Evolutionary conservation across 805 yeast genomes (phyloP), one percentile per base, ranked within the genome.

Genomic region (Cyberlindnera galapagoensis): DNA sequence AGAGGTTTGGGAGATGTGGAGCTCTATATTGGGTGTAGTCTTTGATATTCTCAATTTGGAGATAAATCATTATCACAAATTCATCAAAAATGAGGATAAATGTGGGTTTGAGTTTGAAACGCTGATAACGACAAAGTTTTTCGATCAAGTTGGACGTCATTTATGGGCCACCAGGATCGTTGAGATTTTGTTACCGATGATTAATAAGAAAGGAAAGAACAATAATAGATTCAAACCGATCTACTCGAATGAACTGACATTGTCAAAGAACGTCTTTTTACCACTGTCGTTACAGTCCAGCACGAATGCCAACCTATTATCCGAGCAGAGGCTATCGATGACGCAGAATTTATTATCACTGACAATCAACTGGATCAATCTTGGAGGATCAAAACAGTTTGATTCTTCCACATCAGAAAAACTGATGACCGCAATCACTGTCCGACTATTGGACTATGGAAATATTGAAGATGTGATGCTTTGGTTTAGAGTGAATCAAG

Each of bases 1-100:
- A 11, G 38, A 36, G 25, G 38, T 40, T 11, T 47, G 45, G 47
- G 27, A 40, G 20, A 43, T 43, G 34, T 49, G 54, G 55, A 18
- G 31, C n/a, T 42, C 43, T 8, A 21, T 49, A 2, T 18, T 50
- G 7, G 19, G 12, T 8, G 16, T 46, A 2, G 38, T 53, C 3
- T 17, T 51, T 5, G 46, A 44, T 21, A 46, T 44, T 9, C 17
- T 43, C 10, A 26, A 34, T 5, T 9, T 43, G 12, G 47, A 44
- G 11, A 21, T 45, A 1, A 38, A 38, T 4, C 21, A 24, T 3
- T 30, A 33, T 15, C 31, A 26, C 22, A 43, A 17, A 22, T 16
- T 24, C 8, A 13, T 17, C 3, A 24, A 17, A 7, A 21, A 26
- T 4, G 24, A 24, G 1, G 16, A 21, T 4, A 22, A 30, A 9